These are phyloP conservation scores for Piper longum DNA, from an alignment of 164 flowering plant species.

Conservation along the genomic window DNA sequence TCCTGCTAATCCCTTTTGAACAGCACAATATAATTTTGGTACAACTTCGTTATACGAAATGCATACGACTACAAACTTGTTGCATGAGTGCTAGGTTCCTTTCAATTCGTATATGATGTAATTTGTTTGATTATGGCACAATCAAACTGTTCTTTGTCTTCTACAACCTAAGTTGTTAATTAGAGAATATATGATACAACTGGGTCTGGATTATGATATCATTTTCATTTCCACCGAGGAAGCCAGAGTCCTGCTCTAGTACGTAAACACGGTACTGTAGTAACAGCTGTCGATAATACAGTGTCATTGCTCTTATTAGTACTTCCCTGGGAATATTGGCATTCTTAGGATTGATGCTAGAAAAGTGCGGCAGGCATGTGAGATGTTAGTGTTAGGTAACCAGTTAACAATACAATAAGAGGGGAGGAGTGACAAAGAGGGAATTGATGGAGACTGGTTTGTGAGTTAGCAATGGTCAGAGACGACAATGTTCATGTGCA, in stretches of 20 bases:
- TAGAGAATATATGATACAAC: too few species aligned
- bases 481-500: neutral
- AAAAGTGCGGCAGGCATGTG: conserved; percentile 3
- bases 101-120: neutral
- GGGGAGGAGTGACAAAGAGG: neutral
- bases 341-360: neutral
- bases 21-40: too few species aligned
- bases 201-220: neutral
- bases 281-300: neutral
- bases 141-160: neutral
- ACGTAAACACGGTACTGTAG: neutral
- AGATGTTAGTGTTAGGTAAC: conserved; percentile 3
- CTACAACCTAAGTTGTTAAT: too few species aligned
- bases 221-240: neutral
- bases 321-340: conserved; percentile 3
- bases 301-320: neutral
- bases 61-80: neutral
- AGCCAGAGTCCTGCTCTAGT: neutral
- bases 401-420: neutral
- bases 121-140: neutral
- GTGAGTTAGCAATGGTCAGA: neutral
- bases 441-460: neutral
- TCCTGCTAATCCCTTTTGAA: too few species aligned
- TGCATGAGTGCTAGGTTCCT: neutral
- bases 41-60: too few species aligned